A percentile compares a stretch with the other conserved stretches of the same genome.
Evolutionary conservation across 176 grass and related monocot species (phyloP).

Genomic region (Tillandsia leiboldiana): DNA sequence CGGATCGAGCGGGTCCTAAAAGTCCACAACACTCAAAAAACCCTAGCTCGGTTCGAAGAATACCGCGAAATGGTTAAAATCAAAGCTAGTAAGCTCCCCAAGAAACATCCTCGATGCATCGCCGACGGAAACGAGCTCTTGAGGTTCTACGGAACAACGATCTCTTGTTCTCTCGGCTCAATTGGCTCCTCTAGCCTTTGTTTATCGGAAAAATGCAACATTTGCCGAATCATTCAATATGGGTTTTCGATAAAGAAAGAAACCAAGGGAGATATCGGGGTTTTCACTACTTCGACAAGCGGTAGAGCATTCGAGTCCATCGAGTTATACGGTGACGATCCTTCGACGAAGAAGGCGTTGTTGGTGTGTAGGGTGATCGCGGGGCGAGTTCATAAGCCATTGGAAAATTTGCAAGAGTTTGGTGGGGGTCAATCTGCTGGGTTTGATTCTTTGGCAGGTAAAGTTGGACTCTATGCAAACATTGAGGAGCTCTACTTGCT

Average conservation of each 20-base stretch:
- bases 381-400: slow-evolving; percentile 75
- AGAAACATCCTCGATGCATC: slow-evolving; percentile 85
- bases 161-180: slow-evolving; percentile 46
- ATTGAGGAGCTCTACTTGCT: slow-evolving; percentile 94
- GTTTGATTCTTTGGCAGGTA: slow-evolving; percentile 84
- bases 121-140: slow-evolving; percentile 89
- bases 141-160: slow-evolving; percentile 71
- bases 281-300: slow-evolving; percentile 84
- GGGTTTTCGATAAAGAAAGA: slow-evolving; percentile 56
- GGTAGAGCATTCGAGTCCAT: slow-evolving; percentile 67
- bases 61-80: slow-evolving; percentile 79
- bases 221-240: slow-evolving; percentile 69
- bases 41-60: slow-evolving; percentile 79
- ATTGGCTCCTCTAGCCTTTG: slow-evolving; percentile 41
- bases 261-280: slow-evolving; percentile 33
- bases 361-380: slow-evolving; percentile 88
- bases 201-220: slow-evolving; percentile 46
- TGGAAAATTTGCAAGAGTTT: slow-evolving; percentile 70
- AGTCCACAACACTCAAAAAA: slow-evolving; percentile 96
- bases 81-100: slow-evolving; percentile 72
- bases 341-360: slow-evolving; percentile 34
- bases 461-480: slow-evolving; percentile 77
- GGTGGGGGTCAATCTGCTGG: slow-evolving; percentile 50
- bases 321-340: slow-evolving; percentile 13
- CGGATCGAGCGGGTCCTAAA: slow-evolving; percentile 86